Evolutionary conservation across 805 yeast species (phyloP).

Genomic region (Saccharomyces jurei): DNA sequence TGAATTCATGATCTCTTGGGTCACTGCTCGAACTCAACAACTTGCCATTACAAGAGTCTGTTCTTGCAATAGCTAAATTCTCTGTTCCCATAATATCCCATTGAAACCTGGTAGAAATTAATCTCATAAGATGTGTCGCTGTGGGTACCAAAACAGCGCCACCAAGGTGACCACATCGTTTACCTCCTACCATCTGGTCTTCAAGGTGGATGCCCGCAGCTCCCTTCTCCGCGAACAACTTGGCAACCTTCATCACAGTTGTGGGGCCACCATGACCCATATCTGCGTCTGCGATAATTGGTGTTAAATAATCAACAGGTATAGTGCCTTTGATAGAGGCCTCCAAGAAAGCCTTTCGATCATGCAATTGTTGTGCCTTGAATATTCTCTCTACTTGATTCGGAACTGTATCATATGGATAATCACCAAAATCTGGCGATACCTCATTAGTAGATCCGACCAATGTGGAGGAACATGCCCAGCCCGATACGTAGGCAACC

Average conservation of each 20-base stretch:
- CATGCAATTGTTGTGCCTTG: slow-evolving; percentile 52
- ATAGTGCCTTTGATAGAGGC: slow-evolving; percentile 17
- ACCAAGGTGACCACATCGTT: slow-evolving; percentile 56
- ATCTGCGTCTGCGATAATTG: slow-evolving; percentile 60
- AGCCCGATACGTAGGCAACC: slow-evolving; percentile 50
- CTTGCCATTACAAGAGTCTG: slow-evolving; percentile 50
- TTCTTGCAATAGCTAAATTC: slow-evolving; percentile 51
- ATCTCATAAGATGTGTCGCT: slow-evolving; percentile 44
- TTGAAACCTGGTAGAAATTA: slow-evolving; percentile 51
- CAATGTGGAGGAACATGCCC: slow-evolving; percentile 51
- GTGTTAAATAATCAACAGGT: slow-evolving; percentile 45
- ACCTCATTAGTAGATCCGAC: slow-evolving; percentile 54
- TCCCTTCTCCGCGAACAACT: slow-evolving; percentile 57
- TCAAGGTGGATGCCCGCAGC: slow-evolving; percentile 62
- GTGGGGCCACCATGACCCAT: slow-evolving; percentile 60
- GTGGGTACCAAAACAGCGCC: slow-evolving; percentile 59
- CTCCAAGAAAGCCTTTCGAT: slow-evolving; percentile 39
- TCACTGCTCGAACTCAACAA: slow-evolving; percentile 46
- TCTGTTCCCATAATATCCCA: slow-evolving; percentile 58
- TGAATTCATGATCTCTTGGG: slow-evolving; percentile 48
- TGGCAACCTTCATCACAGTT: slow-evolving; percentile 57
- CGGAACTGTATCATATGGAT: slow-evolving; percentile 65
- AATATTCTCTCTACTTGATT: slow-evolving; percentile 53
- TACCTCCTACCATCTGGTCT: slow-evolving; percentile 58
- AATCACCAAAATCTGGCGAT: slow-evolving; percentile 60